A percentile compares a stretch with the other conserved stretches of the same genome.
Evolutionary conservation across 495 filamentous ascomycete species (phyloP).

Genomic region (Usnea hakonensis): DNA sequence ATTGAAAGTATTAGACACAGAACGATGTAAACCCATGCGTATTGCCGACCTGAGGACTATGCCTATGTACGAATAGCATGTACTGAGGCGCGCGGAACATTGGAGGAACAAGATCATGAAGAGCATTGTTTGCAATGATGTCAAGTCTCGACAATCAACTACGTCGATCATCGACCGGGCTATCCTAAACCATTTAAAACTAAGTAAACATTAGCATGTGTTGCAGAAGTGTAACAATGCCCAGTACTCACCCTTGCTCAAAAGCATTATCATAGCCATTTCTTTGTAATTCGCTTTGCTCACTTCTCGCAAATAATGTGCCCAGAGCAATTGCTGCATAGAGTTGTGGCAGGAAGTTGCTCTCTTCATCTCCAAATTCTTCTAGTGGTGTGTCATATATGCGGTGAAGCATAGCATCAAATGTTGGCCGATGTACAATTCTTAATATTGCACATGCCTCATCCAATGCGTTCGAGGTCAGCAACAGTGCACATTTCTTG

Average conservation of each 20-base stretch:
- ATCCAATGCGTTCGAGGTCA: slow-evolving; percentile 72
- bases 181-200: slow-evolving; percentile 76
- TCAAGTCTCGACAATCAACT: slow-evolving; percentile 82
- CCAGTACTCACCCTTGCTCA: slow-evolving; percentile 62
- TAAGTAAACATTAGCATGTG: slow-evolving; percentile 28
- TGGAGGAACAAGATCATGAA: slow-evolving; percentile 94
- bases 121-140: slow-evolving; percentile 74
- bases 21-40: slow-evolving; percentile 81
- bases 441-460: slow-evolving; percentile 78
- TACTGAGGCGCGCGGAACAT: slow-evolving; percentile 80
- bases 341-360: slow-evolving; percentile 72
- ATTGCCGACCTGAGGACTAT: slow-evolving; percentile 80
- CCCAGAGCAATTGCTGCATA: slow-evolving; percentile 82
- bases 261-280: slow-evolving; percentile 64
- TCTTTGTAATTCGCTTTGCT: slow-evolving; percentile 37
- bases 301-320: slow-evolving; percentile 62
- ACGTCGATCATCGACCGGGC: slow-evolving; percentile 79
- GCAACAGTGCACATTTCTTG: slow-evolving; percentile 53
- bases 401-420: slow-evolving; percentile 67
- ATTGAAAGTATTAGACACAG: slow-evolving; percentile 63
- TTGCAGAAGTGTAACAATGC: slow-evolving; percentile 5
- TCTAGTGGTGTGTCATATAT: slow-evolving; percentile 69
- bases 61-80: slow-evolving; percentile 88
- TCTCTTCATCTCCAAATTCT: slow-evolving; percentile 64
- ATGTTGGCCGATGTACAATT: slow-evolving; percentile 82